A percentile compares a stretch with the other conserved stretches of the same genome.
Conservation (phyloP, 1,284 basidiomycete species). For the Cronartium ribicola region DNA sequence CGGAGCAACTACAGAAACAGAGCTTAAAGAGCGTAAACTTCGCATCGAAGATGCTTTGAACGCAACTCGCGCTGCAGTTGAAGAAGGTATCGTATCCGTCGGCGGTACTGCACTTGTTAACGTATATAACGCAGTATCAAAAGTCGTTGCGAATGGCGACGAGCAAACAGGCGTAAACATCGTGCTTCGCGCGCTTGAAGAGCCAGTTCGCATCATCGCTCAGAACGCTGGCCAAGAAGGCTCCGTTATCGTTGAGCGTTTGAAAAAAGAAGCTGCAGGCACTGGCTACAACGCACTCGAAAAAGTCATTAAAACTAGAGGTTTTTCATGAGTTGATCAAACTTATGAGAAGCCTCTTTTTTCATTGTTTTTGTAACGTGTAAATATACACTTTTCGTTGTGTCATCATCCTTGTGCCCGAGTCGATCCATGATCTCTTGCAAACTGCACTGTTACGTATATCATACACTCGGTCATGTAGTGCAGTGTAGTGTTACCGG, state of each 20-base stretch:
- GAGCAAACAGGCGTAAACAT: constrained; percentile 93
- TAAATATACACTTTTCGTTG: too few relatives aligned
- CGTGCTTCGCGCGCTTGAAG: constrained; percentile 78
- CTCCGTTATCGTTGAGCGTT: constrained; percentile 87
- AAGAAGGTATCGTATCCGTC: constrained; percentile 87
- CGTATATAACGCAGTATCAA: constrained; percentile 73
- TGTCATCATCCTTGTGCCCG: too few relatives aligned
- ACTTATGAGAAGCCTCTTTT: too few relatives aligned
- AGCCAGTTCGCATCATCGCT: constrained; percentile 76
- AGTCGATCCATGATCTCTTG: too few relatives aligned
- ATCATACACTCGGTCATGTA: too few relatives aligned
- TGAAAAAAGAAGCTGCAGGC: too few relatives aligned
- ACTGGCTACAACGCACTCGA: too few relatives aligned
- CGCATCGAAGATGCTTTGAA: constrained; percentile 96
- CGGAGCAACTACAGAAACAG: constrained; percentile 87
- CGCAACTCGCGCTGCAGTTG: constrained; percentile 93
- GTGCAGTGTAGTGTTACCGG: too few relatives aligned
- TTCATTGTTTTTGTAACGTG: too few relatives aligned
- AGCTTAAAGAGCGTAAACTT: constrained; percentile 99
- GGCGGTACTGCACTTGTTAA: constrained; percentile 63
- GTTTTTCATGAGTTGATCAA: too few relatives aligned
- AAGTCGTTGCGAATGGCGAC: constrained; percentile 89
- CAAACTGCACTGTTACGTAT: too few relatives aligned
- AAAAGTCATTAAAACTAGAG: too few relatives aligned
- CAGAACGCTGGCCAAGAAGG: constrained; percentile 94